Percentiles rank a stretch among this genome's conserved stretches.
Evolutionary conservation across 1,284 basidiomycete species (phyloP).

Genomic region (Mycosarcoma mackinlayi): DNA sequence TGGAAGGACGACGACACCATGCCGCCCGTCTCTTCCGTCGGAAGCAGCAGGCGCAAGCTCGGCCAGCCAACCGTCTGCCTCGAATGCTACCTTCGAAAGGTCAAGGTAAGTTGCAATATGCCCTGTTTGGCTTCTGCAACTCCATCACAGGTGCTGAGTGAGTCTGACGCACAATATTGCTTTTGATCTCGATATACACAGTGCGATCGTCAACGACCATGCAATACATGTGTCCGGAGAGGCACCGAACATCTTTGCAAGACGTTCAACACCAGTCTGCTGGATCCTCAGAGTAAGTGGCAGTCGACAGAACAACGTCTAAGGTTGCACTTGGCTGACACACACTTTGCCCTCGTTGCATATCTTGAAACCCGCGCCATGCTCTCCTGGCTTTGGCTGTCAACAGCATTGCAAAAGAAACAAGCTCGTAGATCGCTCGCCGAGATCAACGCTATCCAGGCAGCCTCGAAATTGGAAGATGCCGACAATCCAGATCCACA

Average conservation of each 20-base stretch:
- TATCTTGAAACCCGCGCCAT: not conserved
- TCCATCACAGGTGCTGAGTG: too few species aligned
- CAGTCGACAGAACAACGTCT: not conserved
- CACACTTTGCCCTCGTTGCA: not conserved
- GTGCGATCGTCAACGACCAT: slow-evolving; percentile 51
- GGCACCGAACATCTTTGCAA: slow-evolving; percentile 51
- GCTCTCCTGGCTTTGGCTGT: not conserved
- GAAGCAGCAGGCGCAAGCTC: slow-evolving; percentile 49
- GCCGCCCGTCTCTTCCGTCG: slow-evolving; percentile 31
- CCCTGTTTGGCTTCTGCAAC: too few species aligned
- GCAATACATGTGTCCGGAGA: slow-evolving; percentile 35
- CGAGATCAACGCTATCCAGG: slow-evolving; percentile 45
- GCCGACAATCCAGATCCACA: slow-evolving; percentile 30
- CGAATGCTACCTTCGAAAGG: slow-evolving; percentile 52
- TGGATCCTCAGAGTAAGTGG: slow-evolving; percentile 45
- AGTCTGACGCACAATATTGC: too few species aligned
- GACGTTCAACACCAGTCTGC: slow-evolving; percentile 49
- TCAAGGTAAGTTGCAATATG: slow-evolving; percentile 30
- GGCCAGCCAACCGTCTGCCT: slow-evolving; percentile 51
- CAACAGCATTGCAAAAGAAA: slow-evolving; percentile 44
- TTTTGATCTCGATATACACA: not conserved
- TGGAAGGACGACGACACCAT: too few species aligned
- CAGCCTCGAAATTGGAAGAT: slow-evolving; percentile 5
- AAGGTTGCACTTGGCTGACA: too few species aligned
- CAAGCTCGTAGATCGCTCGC: slow-evolving; percentile 42